A percentile compares a stretch with the other conserved stretches of the same genome.
Evolutionary conservation across 176 grass and related monocot genomes (phyloP).

Genomic region (Carex scoparia): DNA sequence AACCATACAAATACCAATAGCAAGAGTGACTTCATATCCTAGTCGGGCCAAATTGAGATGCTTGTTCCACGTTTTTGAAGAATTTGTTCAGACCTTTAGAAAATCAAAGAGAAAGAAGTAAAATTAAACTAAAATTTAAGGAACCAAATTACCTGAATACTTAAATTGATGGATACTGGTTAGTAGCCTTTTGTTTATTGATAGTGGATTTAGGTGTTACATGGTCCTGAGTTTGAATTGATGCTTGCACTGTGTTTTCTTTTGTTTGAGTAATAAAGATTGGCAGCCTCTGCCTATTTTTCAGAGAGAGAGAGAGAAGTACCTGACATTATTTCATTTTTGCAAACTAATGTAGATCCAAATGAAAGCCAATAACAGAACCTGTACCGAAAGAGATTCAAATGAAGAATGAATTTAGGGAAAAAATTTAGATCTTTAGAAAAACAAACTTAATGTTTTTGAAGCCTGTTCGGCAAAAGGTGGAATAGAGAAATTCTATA

Average conservation of each 20-base stretch:
- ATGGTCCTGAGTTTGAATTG: too few relatives aligned
- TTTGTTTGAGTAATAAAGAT: too few relatives aligned
- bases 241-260: too few relatives aligned
- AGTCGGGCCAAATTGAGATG: constrained; percentile 23
- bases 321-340: constrained; percentile 17
- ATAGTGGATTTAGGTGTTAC: too few relatives aligned
- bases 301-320: constrained; percentile 11
- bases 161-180: not conserved
- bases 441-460: not conserved
- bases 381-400: constrained; percentile 20
- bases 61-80: constrained; percentile 9
- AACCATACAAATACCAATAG: constrained; percentile 36
- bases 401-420: constrained; percentile 14
- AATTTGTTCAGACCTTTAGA: constrained; percentile 1
- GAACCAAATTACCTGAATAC: constrained; percentile 2
- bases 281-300: too few relatives aligned
- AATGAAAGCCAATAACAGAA: constrained; percentile 16
- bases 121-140: constrained; percentile 21
- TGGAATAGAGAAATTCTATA: too few relatives aligned
- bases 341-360: constrained; percentile 12
- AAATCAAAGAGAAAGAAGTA: constrained; percentile 17
- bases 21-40: constrained; percentile 45
- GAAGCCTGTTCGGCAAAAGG: too few relatives aligned
- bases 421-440: not conserved
- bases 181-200: too few relatives aligned